Conservation (phyloP, 1,284 basidiomycete species). For the Fereydounia khargensis region DNA sequence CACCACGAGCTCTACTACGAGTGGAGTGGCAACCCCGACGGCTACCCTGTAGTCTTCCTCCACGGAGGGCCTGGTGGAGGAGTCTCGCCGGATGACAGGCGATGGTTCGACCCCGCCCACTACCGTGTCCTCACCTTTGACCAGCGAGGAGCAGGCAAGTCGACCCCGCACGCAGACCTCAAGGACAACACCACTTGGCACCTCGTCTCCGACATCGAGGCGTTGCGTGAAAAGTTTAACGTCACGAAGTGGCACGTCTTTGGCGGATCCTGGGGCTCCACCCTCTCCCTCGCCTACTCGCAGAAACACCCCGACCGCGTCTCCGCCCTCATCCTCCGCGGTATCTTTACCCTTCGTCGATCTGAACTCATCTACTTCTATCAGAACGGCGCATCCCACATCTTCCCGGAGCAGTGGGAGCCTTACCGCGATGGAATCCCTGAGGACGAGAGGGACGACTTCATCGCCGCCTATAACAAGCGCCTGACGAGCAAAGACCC, state of each 20-base stretch:
- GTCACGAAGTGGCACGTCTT: constrained; percentile 52
- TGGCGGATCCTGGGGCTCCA: constrained; percentile 70
- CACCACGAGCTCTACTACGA: constrained; percentile 48
- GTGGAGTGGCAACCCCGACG: constrained; percentile 40
- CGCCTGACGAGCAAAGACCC: constrained; percentile 76
- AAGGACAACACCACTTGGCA: constrained; percentile 94
- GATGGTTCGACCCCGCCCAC: constrained; percentile 52
- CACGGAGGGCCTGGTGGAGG: constrained; percentile 56
- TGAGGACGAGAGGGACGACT: constrained; percentile 71
- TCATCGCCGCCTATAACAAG: constrained; percentile 76
- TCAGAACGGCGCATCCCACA: constrained; percentile 66
- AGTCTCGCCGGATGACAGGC: constrained; percentile 31
- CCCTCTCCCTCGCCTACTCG: constrained; percentile 78
- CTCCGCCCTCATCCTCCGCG: constrained; percentile 77
- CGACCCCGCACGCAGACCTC: constrained; percentile 73
- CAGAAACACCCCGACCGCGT: constrained; percentile 80
- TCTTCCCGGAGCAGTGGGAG: constrained; percentile 53
- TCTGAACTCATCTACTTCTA: constrained; percentile 88
- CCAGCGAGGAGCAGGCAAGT: constrained; percentile 71
- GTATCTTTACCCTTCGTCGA: constrained; percentile 81
- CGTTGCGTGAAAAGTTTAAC: constrained; percentile 69
- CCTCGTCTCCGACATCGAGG: constrained; percentile 85
- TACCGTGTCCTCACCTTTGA: constrained; percentile 60
- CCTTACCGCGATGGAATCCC: constrained; percentile 77
- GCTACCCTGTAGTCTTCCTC: constrained; percentile 46